phyloP scores from a whole-genome alignment of 169 alveolate genomes.

The Amoebophrya sp. region DNA sequence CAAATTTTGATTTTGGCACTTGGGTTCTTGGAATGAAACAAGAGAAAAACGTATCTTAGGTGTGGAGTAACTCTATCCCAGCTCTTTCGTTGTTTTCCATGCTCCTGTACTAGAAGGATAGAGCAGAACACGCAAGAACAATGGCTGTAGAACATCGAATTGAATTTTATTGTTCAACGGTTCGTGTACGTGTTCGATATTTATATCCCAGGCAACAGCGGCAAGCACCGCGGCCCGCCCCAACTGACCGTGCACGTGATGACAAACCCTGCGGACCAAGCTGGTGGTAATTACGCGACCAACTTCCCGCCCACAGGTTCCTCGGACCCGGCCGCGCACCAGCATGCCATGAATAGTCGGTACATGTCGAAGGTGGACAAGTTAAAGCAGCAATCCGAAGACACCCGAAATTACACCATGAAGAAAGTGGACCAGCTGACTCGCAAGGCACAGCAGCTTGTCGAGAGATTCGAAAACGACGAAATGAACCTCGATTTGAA shows the following conservation, averaged over 20 bases:
- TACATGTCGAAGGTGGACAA: neutral
- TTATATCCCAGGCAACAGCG: slow-evolving; percentile 10
- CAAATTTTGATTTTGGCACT: no score
- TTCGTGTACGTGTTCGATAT: no score
- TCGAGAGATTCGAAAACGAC: neutral
- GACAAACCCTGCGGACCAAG: no score
- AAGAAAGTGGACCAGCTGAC: neutral
- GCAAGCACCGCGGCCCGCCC: neutral
- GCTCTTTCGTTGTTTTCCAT: no score
- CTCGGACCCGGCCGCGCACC: neutral
- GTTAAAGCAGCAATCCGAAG: neutral
- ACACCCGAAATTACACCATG: neutral
- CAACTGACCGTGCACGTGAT: neutral
- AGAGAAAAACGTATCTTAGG: no score
- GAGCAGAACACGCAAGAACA: no score
- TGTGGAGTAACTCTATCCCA: no score
- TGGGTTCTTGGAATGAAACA: no score
- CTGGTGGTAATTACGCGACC: no score
- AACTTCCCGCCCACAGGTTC: neutral
- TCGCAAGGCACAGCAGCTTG: neutral
- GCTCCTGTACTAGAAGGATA: no score
- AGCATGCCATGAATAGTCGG: neutral
- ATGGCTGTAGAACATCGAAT: no score
- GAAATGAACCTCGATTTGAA: neutral
- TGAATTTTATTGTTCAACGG: no score